These are phyloP conservation scores for Cryptococcus floricola DNA, from an alignment of 1,284 basidiomycete species.

Conservation along the genomic window DNA sequence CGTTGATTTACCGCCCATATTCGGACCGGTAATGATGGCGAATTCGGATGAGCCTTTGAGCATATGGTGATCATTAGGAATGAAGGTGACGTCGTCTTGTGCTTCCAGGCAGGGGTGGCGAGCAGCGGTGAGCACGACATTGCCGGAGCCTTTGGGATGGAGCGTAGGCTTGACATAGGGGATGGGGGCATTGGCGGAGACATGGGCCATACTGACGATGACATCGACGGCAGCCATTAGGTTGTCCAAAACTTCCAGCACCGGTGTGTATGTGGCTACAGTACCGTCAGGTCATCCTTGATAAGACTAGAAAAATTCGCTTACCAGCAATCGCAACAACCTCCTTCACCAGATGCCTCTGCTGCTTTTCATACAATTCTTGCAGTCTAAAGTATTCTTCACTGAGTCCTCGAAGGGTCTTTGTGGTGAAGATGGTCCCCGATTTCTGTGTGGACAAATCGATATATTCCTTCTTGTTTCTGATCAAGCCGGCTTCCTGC, in stretches of 20 bases:
- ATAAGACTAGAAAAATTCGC: conserved; percentile 29
- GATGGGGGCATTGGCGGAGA: conserved; percentile 78
- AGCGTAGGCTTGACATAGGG: conserved; percentile 60
- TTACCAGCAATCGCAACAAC: conserved; percentile 86
- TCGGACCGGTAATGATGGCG: conserved; percentile 66
- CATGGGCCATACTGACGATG: conserved; percentile 83
- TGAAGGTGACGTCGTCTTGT: conserved; percentile 92
- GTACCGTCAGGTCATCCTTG: not conserved
- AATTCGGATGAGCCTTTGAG: conserved; percentile 50
- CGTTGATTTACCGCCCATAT: conserved; percentile 94
- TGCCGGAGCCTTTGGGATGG: conserved; percentile 68
- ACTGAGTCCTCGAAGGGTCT: conserved; percentile 65
- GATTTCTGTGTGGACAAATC: conserved; percentile 84
- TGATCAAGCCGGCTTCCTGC: conserved; percentile 76
- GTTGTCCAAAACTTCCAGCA: conserved; percentile 83
- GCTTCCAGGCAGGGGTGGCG: conserved; percentile 96
- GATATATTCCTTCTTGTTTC: conserved; percentile 67
- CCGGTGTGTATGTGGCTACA: conserved; percentile 80
- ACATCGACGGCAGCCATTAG: conserved; percentile 90
- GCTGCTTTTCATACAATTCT: conserved; percentile 26
- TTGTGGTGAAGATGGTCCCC: conserved; percentile 90
- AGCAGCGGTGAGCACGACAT: conserved; percentile 71
- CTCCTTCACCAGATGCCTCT: conserved; percentile 74
- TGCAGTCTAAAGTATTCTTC: conserved; percentile 59
- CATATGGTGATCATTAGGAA: conserved; percentile 71